A percentile compares a stretch with the other conserved stretches of the same genome.
phyloP scores from a whole-genome alignment of 164 flowering plant genomes.

The Protea cynaroides region DNA sequence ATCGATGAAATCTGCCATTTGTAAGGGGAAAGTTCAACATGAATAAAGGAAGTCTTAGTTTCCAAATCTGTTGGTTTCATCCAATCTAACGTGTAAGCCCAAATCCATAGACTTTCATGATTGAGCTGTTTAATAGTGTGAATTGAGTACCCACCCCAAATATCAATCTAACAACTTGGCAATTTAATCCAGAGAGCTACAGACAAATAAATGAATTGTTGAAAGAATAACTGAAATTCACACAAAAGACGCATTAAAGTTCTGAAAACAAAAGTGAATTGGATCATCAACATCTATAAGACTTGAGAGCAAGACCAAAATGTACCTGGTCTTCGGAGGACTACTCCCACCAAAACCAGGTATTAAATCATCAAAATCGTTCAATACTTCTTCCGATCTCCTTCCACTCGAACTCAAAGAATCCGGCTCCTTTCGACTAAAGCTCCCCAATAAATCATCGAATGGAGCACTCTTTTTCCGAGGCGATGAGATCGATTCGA shows the following conservation, averaged over 20 bases:
- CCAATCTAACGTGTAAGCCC: not conserved
- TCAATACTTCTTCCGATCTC: conserved; percentile 16
- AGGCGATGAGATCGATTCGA: conserved; percentile 32
- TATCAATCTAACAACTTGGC: not conserved
- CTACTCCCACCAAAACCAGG: conserved; percentile 45
- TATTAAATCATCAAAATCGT: conserved; percentile 49
- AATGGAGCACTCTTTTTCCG: conserved; percentile 21
- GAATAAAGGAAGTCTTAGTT: not conserved
- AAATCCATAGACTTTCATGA: not conserved
- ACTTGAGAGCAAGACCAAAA: not conserved
- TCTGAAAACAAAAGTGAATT: not conserved
- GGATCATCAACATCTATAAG: not conserved
- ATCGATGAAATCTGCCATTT: too few species aligned
- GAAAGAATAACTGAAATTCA: not conserved
- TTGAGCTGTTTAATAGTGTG: not conserved
- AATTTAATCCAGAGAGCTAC: not conserved
- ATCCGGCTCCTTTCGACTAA: conserved; percentile 25
- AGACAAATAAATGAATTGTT: not conserved
- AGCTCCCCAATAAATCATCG: conserved; percentile 56
- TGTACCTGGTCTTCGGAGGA: conserved; percentile 34
- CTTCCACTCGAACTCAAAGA: conserved; percentile 18
- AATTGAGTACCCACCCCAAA: not conserved
- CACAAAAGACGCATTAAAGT: not conserved
- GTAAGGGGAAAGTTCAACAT: not conserved
- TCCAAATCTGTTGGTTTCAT: not conserved